phyloP scores from a whole-genome alignment of 805 yeast species.

The Candida dendrica region DNA sequence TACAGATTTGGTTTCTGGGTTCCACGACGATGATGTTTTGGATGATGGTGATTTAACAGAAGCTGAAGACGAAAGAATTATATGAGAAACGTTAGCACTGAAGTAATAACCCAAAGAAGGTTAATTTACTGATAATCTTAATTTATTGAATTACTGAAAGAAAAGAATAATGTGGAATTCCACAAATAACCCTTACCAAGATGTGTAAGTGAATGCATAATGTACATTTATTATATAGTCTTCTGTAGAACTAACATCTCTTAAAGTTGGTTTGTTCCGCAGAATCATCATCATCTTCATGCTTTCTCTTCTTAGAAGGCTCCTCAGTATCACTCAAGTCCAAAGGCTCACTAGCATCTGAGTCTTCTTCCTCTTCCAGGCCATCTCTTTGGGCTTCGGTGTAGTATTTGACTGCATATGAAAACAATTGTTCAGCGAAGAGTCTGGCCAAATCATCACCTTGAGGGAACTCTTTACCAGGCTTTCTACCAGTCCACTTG shows the following conservation, averaged over 20 bases:
- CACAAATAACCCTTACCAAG: no score
- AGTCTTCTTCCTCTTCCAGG: slow-evolving; percentile 44
- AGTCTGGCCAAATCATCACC: slow-evolving; percentile 75
- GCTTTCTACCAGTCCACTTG: slow-evolving; percentile 72
- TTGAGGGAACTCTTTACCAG: slow-evolving; percentile 68
- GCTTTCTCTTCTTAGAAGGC: neutral
- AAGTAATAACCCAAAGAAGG: neutral
- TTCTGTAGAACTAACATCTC: neutral
- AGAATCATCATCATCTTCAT: neutral
- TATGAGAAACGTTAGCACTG: neutral
- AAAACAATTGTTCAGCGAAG: slow-evolving; percentile 73
- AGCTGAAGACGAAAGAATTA: slow-evolving; percentile 16
- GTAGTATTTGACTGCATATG: slow-evolving; percentile 78
- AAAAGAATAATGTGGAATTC: no score
- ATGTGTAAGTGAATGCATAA: neutral
- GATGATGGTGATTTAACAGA: slow-evolving; percentile 24
- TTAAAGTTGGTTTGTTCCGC: neutral
- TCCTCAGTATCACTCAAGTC: slow-evolving; percentile 23
- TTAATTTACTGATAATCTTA: neutral
- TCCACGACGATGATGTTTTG: slow-evolving; percentile 15
- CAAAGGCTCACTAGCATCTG: slow-evolving; percentile 49
- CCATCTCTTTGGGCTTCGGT: slow-evolving; percentile 66
- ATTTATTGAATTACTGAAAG: neutral
- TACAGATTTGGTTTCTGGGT: slow-evolving; percentile 13
- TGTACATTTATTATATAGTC: neutral